Percentiles rank a stretch among this genome's conserved stretches.
phyloP scores from a whole-genome alignment of 345 rosid species.

The Citrus cavaleriei region DNA sequence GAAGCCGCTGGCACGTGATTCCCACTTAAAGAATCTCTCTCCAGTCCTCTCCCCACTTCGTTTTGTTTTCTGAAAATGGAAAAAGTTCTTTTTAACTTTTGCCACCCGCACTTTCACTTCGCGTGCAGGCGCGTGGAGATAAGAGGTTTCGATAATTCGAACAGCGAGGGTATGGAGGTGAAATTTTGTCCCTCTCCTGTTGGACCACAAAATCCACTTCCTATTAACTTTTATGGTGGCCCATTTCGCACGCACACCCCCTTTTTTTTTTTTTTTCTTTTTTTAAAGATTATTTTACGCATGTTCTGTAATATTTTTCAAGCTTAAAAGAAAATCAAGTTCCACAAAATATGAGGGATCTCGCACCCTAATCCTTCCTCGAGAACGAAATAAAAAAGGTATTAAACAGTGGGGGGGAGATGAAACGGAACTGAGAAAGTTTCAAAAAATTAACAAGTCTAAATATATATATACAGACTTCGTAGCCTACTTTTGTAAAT shows the following conservation, averaged over 20 bases:
- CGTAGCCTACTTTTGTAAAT: no score
- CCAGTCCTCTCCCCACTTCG: background rate
- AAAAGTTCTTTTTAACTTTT: background rate
- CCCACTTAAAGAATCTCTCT: background rate
- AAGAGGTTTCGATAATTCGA: background rate
- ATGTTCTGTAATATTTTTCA: no score
- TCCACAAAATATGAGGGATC: no score
- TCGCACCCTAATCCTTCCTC: no score
- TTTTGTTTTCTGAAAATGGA: background rate
- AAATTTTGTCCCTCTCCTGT: background rate
- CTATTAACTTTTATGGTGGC: background rate
- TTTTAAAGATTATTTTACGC: no score
- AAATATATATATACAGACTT: no score
- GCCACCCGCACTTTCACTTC: background rate
- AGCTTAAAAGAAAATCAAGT: no score
- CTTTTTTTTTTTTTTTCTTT: no score
- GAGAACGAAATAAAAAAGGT: no score
- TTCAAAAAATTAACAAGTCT: no score
- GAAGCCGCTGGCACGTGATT: background rate
- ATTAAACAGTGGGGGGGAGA: no score
- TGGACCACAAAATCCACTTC: slow-evolving; percentile 7
- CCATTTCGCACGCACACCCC: background rate
- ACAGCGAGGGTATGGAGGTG: background rate
- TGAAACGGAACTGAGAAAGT: no score
- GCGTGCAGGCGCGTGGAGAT: background rate